Evolutionary conservation across 805 yeast genomes (phyloP).

Genomic region (Cyberlindnera maclurae): DNA sequence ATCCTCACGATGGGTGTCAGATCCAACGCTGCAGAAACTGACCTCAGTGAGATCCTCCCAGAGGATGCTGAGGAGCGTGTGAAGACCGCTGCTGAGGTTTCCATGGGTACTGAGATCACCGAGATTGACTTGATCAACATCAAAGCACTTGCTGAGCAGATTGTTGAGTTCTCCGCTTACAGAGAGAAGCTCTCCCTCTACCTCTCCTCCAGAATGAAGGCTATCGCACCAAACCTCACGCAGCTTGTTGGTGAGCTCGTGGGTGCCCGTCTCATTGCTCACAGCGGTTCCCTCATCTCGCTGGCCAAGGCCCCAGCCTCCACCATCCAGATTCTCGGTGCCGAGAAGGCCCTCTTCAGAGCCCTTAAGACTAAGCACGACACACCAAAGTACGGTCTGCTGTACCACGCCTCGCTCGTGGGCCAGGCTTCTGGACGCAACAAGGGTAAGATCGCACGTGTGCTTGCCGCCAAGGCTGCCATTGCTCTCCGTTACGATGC

Average conservation of each 20-base stretch:
- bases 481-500: slow-evolving; percentile 96
- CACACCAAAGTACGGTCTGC: slow-evolving; percentile 96
- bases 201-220: slow-evolving; percentile 91
- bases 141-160: slow-evolving; percentile 88
- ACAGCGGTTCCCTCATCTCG: slow-evolving; percentile 90
- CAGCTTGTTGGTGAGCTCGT: slow-evolving; percentile 95
- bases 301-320: slow-evolving; percentile 98
- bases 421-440: slow-evolving; percentile 98
- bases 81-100: slow-evolving; percentile 94
- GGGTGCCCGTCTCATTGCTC: slow-evolving; percentile 97
- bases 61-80: slow-evolving; percentile 90
- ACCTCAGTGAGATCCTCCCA: slow-evolving; percentile 83
- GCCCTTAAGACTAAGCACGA: slow-evolving; percentile 98
- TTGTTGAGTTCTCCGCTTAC: slow-evolving; percentile 92
- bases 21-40: slow-evolving; percentile 84
- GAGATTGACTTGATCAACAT: slow-evolving; percentile 84
- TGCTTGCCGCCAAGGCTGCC: slow-evolving; percentile 97
- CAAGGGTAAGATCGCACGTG: slow-evolving; percentile 98
- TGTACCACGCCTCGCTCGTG: slow-evolving; percentile 93
- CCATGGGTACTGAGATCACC: slow-evolving; percentile 99
- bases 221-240: slow-evolving; percentile 96
- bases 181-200: slow-evolving; percentile 94
- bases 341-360: slow-evolving; percentile 97
- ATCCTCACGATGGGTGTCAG: slow-evolving; percentile 91
- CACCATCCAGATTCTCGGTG: slow-evolving; percentile 95